Evolutionary conservation across 208 protist species (phyloP).

Genomic region (Polymyxa betae): DNA sequence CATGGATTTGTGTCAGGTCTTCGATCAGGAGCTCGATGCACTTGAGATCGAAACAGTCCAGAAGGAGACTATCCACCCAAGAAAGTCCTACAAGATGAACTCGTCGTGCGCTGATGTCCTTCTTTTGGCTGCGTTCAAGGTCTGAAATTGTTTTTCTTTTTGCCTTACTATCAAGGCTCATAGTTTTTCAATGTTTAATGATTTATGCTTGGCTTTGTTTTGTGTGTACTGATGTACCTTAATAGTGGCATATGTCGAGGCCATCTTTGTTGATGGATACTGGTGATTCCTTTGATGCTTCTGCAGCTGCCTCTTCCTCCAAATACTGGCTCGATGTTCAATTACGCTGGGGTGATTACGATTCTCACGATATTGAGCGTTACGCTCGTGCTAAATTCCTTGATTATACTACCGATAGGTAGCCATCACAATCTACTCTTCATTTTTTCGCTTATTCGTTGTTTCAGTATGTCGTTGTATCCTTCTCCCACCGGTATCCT

Average conservation of each 20-base stretch:
- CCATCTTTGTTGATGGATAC: slow-evolving; percentile 90
- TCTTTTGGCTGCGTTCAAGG: slow-evolving; percentile 75
- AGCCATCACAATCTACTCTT: not conserved
- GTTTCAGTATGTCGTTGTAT: slow-evolving; percentile 92
- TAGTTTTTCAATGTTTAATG: not conserved
- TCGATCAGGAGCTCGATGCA: slow-evolving; percentile 93
- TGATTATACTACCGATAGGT: slow-evolving; percentile 95
- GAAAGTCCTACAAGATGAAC: slow-evolving; percentile 99
- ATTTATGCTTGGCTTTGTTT: too few relatives aligned
- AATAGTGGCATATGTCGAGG: slow-evolving; percentile 93
- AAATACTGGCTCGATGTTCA: slow-evolving; percentile 99
- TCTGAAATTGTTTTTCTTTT: too few relatives aligned
- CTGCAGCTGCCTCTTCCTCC: slow-evolving; percentile 82
- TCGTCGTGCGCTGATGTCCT: slow-evolving; percentile 82
- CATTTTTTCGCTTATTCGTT: slow-evolving; percentile 30
- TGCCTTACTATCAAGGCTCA: not conserved
- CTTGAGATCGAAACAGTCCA: slow-evolving; percentile 98
- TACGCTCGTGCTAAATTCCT: slow-evolving; percentile 98
- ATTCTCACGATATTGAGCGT: slow-evolving; percentile 99
- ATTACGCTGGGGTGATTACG: slow-evolving; percentile 98
- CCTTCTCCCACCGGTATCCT: slow-evolving; percentile 97
- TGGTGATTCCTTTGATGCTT: slow-evolving; percentile 72
- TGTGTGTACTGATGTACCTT: too few relatives aligned
- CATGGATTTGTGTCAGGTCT: slow-evolving; percentile 88
- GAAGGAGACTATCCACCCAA: slow-evolving; percentile 96